Evolutionary conservation across 306 rosid genomes (phyloP), one percentile per base, ranked within the genome.

Genomic region (Sicyos baderoa): DNA sequence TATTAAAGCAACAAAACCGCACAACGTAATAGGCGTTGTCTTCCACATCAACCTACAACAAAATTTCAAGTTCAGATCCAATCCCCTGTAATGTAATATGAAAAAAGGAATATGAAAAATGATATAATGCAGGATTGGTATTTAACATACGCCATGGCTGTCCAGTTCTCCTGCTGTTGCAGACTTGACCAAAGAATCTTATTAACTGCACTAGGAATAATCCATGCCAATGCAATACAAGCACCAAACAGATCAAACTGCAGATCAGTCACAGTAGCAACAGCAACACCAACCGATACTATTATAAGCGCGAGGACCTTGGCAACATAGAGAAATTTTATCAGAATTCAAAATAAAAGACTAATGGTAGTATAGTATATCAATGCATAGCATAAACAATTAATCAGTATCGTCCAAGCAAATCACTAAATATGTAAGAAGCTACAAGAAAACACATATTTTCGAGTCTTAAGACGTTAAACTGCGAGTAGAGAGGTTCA

Each of bases 101-200:
- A 49, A 71, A 52, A 55, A 47, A 14, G 53, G 25, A 60, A 49
- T 40, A 9, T 16, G 17, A 44, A 45, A 50, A 40, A 45, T 19
- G 12, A 35, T 17, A 59, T 44, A 25, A n/a, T 62, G 35, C 27
- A 74, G n/a, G 45, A 40, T 40, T 10, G 11, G 9, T 7, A 40
- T 40, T 40, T 7, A 49, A 74, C 84, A 75, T 77, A 91, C 95
- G 91, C 90, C 77, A 91, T 76, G 50, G 97, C 95, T 3, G 93
- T 85, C 97, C 97, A 91, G 63, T 85, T 91, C 53, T 88, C 93
- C 76, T 84, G 89, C 76, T 91, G 97, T 79, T 91, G 97, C 72
- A 91, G 76, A 75, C 81, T 82, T 71, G 93, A 88, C 95, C 97
- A 91, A 71, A 86, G 91, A 79, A 91, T 88, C 79, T 88, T 88